These are phyloP conservation scores for Jamesozyma piceae DNA, from an alignment of 805 yeast genomes.

Conservation along the genomic window DNA sequence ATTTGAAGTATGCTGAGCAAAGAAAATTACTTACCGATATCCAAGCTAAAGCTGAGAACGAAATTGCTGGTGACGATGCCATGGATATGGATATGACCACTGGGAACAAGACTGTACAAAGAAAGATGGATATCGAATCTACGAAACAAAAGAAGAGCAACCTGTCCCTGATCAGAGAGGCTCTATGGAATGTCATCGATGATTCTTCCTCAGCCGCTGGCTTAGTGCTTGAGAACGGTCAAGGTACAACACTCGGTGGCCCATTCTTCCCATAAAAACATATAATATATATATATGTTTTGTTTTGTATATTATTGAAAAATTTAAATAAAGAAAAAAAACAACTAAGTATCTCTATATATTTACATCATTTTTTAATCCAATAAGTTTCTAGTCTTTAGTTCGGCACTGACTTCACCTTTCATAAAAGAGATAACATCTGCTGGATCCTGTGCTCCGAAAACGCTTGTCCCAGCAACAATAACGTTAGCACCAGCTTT, in stretches of 20 bases:
- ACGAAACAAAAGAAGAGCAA: slow-evolving; percentile 31
- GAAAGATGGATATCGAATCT: slow-evolving; percentile 4
- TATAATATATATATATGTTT: too few relatives aligned
- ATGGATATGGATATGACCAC: slow-evolving; percentile 38
- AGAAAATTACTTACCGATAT: slow-evolving; percentile 46
- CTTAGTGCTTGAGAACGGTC: slow-evolving; percentile 41
- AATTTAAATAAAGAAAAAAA: neutral
- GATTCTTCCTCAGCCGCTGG: slow-evolving; percentile 39
- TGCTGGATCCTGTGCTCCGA: slow-evolving; percentile 71
- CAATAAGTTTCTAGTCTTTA: slow-evolving; percentile 40
- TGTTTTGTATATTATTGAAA: too few relatives aligned
- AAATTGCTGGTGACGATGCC: slow-evolving; percentile 6
- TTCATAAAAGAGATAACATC: slow-evolving; percentile 66
- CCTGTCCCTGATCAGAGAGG: slow-evolving; percentile 40
- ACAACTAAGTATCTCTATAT: too few relatives aligned
- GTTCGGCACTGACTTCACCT: slow-evolving; percentile 44
- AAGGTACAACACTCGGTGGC: slow-evolving; percentile 80
- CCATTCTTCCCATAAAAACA: slow-evolving; percentile 41
- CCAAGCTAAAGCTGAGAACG: slow-evolving; percentile 38
- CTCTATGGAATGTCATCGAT: slow-evolving; percentile 65
- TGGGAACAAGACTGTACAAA: slow-evolving; percentile 15
- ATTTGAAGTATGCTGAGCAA: slow-evolving; percentile 57
- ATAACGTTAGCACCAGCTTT: slow-evolving; percentile 95
- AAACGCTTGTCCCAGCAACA: slow-evolving; percentile 94
- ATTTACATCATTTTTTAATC: neutral